Percentiles rank a stretch among this genome's conserved stretches.
These are phyloP conservation scores for Globisporangium takayamanum DNA, from an alignment of 352 stramenopile species.

Conservation along the genomic window DNA sequence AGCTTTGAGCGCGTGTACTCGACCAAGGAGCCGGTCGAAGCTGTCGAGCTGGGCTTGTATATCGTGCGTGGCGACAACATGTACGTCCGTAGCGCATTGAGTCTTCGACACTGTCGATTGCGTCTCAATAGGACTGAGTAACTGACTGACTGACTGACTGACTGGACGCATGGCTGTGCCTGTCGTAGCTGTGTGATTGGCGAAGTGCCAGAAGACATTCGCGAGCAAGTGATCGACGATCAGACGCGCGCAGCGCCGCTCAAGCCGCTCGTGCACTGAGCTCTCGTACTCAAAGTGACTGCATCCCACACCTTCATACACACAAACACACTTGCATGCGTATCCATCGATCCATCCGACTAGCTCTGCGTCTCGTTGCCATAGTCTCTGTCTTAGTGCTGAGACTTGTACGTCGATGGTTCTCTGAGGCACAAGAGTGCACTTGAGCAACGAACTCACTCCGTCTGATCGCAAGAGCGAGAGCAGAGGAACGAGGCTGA, in stretches of 20 bases:
- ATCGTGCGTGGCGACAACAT: constrained; percentile 94
- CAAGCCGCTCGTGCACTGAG: constrained; percentile 90
- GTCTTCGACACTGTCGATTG: not conserved
- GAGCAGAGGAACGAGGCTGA: too few species aligned
- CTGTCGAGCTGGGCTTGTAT: constrained; percentile 88
- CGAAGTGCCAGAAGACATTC: constrained; percentile 79
- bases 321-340: too few species aligned
- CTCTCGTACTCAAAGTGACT: too few species aligned
- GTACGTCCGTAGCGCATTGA: constrained; percentile 24
- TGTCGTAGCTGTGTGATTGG: constrained; percentile 71
- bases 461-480: too few species aligned
- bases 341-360: too few species aligned
- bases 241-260: constrained; percentile 82
- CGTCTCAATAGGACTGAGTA: not conserved
- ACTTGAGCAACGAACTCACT: too few species aligned
- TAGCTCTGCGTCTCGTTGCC: too few species aligned
- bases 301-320: too few species aligned
- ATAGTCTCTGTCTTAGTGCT: too few species aligned
- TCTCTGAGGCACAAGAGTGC: too few species aligned
- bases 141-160: not conserved
- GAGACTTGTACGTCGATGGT: too few species aligned
- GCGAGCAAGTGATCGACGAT: constrained; percentile 87
- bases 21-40: constrained; percentile 83
- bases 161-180: constrained; percentile 2
- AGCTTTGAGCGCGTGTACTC: constrained; percentile 93